A percentile compares a stretch with the other conserved stretches of the same genome.
Conservation (phyloP, 345 rosid genomes). For the Dimocarpus longan region DNA sequence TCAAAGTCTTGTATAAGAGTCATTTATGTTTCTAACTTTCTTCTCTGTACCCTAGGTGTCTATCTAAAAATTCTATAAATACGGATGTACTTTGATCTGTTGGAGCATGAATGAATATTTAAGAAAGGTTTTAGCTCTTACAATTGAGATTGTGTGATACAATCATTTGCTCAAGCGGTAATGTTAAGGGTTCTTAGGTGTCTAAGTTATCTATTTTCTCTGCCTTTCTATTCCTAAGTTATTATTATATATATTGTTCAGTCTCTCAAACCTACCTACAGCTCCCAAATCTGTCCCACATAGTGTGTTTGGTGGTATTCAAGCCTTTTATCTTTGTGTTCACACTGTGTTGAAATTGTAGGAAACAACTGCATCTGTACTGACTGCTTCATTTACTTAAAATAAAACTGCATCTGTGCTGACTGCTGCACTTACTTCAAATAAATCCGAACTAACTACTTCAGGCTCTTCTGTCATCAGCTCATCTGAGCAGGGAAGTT, state of each 20-base stretch:
- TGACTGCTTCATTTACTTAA: too few species aligned
- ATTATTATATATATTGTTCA: too few species aligned
- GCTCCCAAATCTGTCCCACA: neutral
- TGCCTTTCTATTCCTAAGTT: neutral
- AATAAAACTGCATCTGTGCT: too few species aligned
- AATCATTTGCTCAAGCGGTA: neutral
- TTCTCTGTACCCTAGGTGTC: neutral
- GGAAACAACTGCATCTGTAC: constrained; percentile 40
- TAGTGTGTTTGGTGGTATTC: neutral
- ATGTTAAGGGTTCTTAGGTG: neutral
- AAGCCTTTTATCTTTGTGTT: neutral
- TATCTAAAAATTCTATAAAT: too few species aligned
- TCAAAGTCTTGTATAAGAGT: neutral
- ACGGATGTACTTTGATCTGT: neutral
- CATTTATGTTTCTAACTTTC: neutral
- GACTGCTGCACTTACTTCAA: constrained; percentile 75
- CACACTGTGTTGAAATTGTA: too few species aligned
- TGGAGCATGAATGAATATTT: neutral
- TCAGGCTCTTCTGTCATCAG: constrained; percentile 41
- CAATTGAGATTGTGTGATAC: neutral
- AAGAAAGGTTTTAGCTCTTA: neutral
- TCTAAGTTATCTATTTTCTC: neutral
- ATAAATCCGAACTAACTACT: constrained; percentile 49
- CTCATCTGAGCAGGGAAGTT: constrained; percentile 40
- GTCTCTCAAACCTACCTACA: neutral